Percentiles rank a stretch among this genome's conserved stretches.
Evolutionary conservation across 345 rosid species (phyloP).

Genomic region (Populus nigra): DNA sequence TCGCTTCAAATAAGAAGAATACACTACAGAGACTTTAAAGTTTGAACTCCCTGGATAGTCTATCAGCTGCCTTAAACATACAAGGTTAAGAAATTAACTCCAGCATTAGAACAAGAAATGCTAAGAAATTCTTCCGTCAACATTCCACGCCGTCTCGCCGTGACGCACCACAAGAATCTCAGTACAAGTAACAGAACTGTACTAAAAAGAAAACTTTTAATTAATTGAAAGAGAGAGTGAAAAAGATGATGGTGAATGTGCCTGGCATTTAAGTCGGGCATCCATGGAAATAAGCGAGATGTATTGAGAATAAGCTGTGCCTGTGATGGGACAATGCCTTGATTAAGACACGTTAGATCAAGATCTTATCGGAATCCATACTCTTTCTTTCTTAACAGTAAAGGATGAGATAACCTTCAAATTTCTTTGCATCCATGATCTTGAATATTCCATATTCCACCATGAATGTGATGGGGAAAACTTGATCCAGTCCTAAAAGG

Average conservation of each 20-base stretch:
- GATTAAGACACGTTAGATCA: no score
- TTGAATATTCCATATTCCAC: no score
- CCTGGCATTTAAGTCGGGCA: conserved; percentile 22
- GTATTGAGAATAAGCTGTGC: conserved; percentile 1
- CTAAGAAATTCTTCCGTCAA: conserved; percentile 52
- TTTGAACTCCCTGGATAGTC: conserved; percentile 47
- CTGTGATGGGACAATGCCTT: no score
- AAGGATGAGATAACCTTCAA: no score
- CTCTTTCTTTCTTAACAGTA: no score
- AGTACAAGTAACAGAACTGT: conserved; percentile 36
- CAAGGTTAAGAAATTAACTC: background rate
- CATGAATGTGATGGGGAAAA: no score
- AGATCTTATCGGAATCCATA: no score
- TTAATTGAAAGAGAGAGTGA: no score
- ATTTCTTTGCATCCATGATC: no score
- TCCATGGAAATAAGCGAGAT: conserved; percentile 1
- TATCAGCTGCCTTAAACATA: conserved; percentile 53
- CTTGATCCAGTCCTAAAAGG: no score
- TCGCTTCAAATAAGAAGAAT: conserved; percentile 85
- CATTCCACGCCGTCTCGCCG: conserved; percentile 84
- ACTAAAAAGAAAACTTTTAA: background rate
- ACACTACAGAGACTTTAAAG: conserved; percentile 52
- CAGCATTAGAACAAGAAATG: background rate
- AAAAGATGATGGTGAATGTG: background rate
- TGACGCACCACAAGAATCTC: conserved; percentile 80